Percentiles rank a stretch among this genome's conserved stretches.
phyloP scores from a whole-genome alignment of 371 early-diverging fungal species.

The Rhizomucor miehei region DNA sequence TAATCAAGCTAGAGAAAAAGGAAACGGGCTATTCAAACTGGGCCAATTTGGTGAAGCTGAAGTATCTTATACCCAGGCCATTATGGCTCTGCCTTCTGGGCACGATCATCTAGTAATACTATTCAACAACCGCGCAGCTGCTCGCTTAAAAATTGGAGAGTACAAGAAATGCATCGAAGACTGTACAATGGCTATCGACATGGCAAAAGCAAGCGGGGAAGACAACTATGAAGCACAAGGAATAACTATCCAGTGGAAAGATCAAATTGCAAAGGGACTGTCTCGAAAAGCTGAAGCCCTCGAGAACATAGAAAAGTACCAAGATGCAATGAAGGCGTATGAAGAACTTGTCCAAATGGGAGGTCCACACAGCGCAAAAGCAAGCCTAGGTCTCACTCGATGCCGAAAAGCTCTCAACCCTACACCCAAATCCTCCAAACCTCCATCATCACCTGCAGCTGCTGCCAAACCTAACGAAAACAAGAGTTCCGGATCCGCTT shows the following conservation, averaged over 20 bases:
- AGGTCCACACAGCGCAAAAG: slow-evolving; percentile 46
- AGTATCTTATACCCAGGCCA: slow-evolving; percentile 67
- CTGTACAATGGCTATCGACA: slow-evolving; percentile 47
- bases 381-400: slow-evolving; percentile 31
- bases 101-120: slow-evolving; percentile 67
- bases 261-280: slow-evolving; percentile 70
- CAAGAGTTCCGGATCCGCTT: slow-evolving; percentile 6
- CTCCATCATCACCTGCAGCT: slow-evolving; percentile 2
- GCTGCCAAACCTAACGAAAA: slow-evolving; percentile 3
- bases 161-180: slow-evolving; percentile 69
- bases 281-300: slow-evolving; percentile 74
- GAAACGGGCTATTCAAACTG: slow-evolving; percentile 82
- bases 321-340: slow-evolving; percentile 72
- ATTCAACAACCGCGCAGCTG: slow-evolving; percentile 88
- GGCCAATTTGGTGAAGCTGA: slow-evolving; percentile 89
- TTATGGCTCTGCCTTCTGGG: slow-evolving; percentile 51
- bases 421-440: slow-evolving; percentile 3
- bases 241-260: slow-evolving; percentile 35
- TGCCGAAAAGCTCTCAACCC: slow-evolving; percentile 34
- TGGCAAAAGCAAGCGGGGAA: slow-evolving; percentile 36
- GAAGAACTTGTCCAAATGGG: slow-evolving; percentile 48
- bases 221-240: slow-evolving; percentile 34
- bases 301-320: slow-evolving; percentile 80
- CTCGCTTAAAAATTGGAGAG: slow-evolving; percentile 83
- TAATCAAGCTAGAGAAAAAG: slow-evolving; percentile 55